Conservation (phyloP, 2,329 filamentous ascomycete species). For the Fusarium sororula region DNA sequence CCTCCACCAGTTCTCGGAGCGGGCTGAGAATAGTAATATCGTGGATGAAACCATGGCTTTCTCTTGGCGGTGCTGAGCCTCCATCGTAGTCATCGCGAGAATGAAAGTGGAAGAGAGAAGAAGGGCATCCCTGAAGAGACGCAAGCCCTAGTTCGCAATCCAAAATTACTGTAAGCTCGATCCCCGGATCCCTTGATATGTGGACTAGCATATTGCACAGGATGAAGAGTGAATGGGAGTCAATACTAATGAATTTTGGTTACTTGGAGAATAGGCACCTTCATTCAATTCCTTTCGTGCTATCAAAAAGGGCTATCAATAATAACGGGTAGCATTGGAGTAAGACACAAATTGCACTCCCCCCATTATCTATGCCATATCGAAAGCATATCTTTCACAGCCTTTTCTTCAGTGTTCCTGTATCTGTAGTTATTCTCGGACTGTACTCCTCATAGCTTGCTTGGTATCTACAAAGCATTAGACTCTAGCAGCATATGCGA, state of each 20-base stretch:
- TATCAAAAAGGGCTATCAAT: neutral
- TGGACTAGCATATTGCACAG: neutral
- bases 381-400: neutral
- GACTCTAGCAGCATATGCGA: neutral
- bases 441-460: neutral
- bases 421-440: neutral
- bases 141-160: accelerated
- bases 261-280: too few species aligned
- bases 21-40: neutral
- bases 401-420: neutral
- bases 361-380: neutral
- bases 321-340: accelerated
- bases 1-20: neutral
- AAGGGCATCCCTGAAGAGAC: accelerated
- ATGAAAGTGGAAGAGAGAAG: accelerated
- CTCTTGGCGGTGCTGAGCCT: neutral
- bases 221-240: too few species aligned
- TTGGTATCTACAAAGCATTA: neutral
- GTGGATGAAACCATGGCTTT: neutral
- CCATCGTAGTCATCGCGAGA: neutral
- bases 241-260: too few species aligned
- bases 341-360: neutral
- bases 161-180: accelerated
- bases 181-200: neutral
- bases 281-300: too few species aligned